Conservation (phyloP, 179 eudicot species). For the Beta macrorhiza region DNA sequence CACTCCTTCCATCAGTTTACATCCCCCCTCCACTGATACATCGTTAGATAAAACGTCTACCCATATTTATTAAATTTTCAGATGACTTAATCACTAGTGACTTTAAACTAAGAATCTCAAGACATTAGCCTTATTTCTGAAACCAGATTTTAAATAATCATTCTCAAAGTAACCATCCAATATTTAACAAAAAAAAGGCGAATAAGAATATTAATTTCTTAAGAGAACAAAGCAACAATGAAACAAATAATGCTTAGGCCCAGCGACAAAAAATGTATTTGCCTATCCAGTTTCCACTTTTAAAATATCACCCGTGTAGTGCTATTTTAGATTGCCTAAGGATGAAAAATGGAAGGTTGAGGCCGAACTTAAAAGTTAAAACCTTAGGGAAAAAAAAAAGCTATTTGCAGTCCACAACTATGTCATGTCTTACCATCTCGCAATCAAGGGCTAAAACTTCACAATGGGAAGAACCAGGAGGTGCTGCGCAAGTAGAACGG, state of each 20-base stretch:
- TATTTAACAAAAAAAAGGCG: not conserved
- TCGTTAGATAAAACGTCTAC: not conserved
- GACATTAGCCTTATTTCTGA: not conserved
- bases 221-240: not conserved
- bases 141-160: not conserved
- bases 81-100: not conserved
- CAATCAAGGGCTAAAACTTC: slow-evolving; percentile 89
- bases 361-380: not conserved
- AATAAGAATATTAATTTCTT: not conserved
- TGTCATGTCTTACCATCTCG: slow-evolving; percentile 68
- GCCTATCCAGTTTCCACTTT: not conserved
- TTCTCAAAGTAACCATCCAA: not conserved
- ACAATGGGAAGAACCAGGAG: slow-evolving; percentile 51
- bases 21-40: not conserved
- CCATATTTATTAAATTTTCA: not conserved
- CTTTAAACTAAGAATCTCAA: not conserved
- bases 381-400: slow-evolving; percentile 5
- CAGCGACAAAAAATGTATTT: not conserved
- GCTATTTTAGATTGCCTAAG: not conserved
- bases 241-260: not conserved
- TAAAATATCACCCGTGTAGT: not conserved
- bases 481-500: slow-evolving; percentile 66
- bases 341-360: slow-evolving; percentile 2
- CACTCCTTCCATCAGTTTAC: not conserved
- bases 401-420: not conserved